Conservation (phyloP, 2,329 filamentous ascomycete species). For the Juglanconis juglandina region DNA sequence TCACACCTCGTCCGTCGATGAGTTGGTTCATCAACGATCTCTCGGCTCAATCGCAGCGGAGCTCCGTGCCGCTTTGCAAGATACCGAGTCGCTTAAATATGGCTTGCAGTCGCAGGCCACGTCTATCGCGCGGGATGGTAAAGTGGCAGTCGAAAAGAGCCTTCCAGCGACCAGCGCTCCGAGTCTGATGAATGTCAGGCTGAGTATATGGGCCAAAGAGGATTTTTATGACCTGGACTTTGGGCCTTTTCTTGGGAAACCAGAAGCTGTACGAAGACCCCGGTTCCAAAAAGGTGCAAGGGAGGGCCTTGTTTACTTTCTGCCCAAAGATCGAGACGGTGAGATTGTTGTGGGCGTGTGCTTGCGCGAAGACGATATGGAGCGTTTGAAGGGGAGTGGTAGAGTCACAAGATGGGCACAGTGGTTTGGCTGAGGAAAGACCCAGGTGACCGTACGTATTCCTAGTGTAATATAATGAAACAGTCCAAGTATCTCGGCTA, state of each 20-base stretch:
- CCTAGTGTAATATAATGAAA: too few relatives aligned
- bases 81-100: background rate
- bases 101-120: conserved; percentile 40
- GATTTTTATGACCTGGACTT: conserved; percentile 46
- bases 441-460: too few relatives aligned
- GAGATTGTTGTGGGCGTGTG: conserved; percentile 42
- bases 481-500: too few relatives aligned
- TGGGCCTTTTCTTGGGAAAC: conserved; percentile 40
- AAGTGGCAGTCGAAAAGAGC: conserved; percentile 30
- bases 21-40: conserved; percentile 25
- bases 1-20: conserved; percentile 27
- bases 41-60: conserved; percentile 26
- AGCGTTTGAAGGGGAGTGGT: conserved; percentile 38
- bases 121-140: conserved; percentile 25
- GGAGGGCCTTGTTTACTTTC: conserved; percentile 48
- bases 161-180: conserved; percentile 34
- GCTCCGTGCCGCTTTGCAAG: conserved; percentile 2
- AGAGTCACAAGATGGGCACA: conserved; percentile 37
- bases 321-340: conserved; percentile 42
- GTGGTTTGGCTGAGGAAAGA: conserved; percentile 30
- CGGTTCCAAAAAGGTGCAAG: conserved; percentile 34
- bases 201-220: conserved; percentile 54
- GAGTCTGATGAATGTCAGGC: conserved; percentile 39
- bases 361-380: conserved; percentile 46
- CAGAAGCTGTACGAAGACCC: conserved; percentile 46